Conservation (phyloP, 257 asterid genomes). For the Cordia subcordata region DNA sequence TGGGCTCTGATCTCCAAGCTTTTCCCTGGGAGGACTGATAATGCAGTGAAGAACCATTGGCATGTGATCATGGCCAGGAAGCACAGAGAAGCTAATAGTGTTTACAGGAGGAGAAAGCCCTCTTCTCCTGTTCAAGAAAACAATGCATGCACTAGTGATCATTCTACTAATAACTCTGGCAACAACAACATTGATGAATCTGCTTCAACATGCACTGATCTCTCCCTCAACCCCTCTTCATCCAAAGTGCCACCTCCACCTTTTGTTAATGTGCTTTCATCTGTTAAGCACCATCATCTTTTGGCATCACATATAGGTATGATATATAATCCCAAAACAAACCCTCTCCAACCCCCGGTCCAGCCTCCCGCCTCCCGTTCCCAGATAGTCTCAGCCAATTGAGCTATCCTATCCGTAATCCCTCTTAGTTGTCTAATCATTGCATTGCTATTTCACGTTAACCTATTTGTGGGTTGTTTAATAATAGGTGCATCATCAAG, state of each 20-base stretch:
- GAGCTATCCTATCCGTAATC: no score
- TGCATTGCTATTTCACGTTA: no score
- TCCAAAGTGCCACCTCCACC: slow-evolving; percentile 3
- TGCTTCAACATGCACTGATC: slow-evolving; percentile 30
- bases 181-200: slow-evolving; percentile 14
- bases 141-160: slow-evolving; percentile 14
- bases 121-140: slow-evolving; percentile 3
- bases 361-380: no score
- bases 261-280: background rate
- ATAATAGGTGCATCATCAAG: slow-evolving; percentile 8
- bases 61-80: slow-evolving; percentile 29
- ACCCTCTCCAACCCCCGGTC: no score
- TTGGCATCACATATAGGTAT: slow-evolving; percentile 13
- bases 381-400: no score
- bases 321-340: background rate
- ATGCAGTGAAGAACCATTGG: slow-evolving; percentile 30
- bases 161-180: background rate
- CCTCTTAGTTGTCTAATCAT: no score
- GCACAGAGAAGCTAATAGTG: slow-evolving; percentile 18
- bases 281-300: slow-evolving; percentile 1
- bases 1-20: slow-evolving; percentile 27
- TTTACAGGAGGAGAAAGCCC: slow-evolving; percentile 17
- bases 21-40: slow-evolving; percentile 26
- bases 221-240: slow-evolving; percentile 20
- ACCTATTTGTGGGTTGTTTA: background rate